These are phyloP conservation scores for Candida takata DNA, from an alignment of 805 yeast genomes.

Conservation along the genomic window DNA sequence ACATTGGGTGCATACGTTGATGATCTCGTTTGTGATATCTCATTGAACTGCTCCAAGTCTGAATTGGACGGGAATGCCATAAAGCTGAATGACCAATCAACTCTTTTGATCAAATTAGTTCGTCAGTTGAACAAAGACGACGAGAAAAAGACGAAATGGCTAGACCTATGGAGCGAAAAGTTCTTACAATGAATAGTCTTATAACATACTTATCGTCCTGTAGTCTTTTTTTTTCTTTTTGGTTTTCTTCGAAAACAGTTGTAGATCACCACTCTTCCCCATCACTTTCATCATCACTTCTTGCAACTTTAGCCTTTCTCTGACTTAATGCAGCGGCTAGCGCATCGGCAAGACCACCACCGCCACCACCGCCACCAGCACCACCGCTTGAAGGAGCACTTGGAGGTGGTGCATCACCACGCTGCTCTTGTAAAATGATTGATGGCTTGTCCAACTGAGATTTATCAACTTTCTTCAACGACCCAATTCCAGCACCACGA, in stretches of 20 bases:
- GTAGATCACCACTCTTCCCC: constrained; percentile 57
- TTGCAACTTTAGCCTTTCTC: constrained; percentile 76
- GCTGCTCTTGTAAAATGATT: constrained; percentile 61
- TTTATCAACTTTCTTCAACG: constrained; percentile 74
- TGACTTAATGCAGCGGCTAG: constrained; percentile 77
- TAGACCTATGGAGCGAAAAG: constrained; percentile 45
- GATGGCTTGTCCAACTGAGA: constrained; percentile 76
- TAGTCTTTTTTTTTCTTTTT: not conserved
- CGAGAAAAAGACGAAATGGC: constrained; percentile 52
- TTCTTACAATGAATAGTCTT: constrained; percentile 16
- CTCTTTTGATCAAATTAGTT: constrained; percentile 22
- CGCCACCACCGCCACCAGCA: constrained; percentile 44
- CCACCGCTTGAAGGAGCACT: constrained; percentile 29
- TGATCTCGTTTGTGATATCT: constrained; percentile 49
- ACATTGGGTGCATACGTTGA: constrained; percentile 44
- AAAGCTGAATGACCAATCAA: constrained; percentile 20
- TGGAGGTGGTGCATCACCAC: constrained; percentile 45
- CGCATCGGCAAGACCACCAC: constrained; percentile 76
- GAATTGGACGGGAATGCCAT: constrained; percentile 26
- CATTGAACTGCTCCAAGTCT: constrained; percentile 30
- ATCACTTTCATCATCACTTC: constrained; percentile 79
- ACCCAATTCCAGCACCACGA: constrained; percentile 63
- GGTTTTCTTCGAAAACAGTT: too few relatives aligned
- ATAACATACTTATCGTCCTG: not conserved
- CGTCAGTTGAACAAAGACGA: constrained; percentile 41